Base-by-base conservation (phyloP, 805 yeast genomes). In the Soucietia sequanensis region DNA sequence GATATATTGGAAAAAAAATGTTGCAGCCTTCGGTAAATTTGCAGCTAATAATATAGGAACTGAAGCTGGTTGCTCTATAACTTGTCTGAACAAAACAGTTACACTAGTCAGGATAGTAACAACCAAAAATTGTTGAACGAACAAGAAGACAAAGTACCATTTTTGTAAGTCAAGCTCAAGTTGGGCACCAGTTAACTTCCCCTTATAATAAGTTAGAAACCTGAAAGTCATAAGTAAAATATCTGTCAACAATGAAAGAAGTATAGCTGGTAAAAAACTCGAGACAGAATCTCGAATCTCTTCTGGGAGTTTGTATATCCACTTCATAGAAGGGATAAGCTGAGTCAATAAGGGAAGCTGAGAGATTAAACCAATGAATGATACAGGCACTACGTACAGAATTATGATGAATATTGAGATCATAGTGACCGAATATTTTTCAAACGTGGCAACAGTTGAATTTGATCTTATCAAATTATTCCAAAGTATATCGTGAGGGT, bases 31-130 rank as follows among this genome's bases (percentile, higher is more conserved):
- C 0, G 96, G 96, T 23, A 90, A 67, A 47, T 88, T 85, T 10
- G 74, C 71, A 0, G 95, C 95, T 16, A 88, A 65, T 35, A 86
- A 57, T 5, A 77, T 67, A 1, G 93, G 88, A 9, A 85, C 75
- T 0, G 86, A 76, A 0, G 80, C 76, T 1, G 96, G 96, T 44
- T 76, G 81, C 39, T 75, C 78, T 5, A 85, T 57, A 4, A 83
- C 59, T 37, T 76, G 79, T 42, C 79, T 78, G 28, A 83, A 56
- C 0, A 86, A 68, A 6, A 76, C 78, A 2, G 83, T 74, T 3
- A 85, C 58, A 18, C 95, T 90, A 0, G 93, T 81, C 47, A 95
- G 86, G 23, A 89, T 74, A 0, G 95, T 84, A 2, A 89, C 88
- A 17, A 89, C 91, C 29, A 90, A 58, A 46, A 90, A 89, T 27